Percentiles rank a stretch among this genome's conserved stretches.
Evolutionary conservation across 768 basidiomycete genomes (phyloP).

Genomic region (Mycena venus): DNA sequence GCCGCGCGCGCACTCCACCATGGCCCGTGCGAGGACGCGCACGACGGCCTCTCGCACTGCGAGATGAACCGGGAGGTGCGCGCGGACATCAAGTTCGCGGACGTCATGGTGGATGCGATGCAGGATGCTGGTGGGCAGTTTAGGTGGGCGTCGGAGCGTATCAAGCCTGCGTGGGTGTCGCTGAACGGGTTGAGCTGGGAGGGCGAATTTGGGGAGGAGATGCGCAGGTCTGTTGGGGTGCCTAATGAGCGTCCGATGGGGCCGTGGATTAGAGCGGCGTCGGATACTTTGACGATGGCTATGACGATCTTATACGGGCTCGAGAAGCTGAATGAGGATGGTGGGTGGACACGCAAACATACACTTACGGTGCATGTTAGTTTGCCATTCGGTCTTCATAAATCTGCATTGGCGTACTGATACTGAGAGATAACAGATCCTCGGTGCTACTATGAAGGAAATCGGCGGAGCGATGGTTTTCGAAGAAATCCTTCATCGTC

Average conservation of each 20-base stretch:
- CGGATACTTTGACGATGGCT: conserved; percentile 45
- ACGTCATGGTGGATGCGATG: background rate
- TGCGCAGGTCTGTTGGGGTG: conserved; percentile 20
- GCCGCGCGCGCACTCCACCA: conserved; percentile 34
- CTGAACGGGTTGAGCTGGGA: conserved; percentile 43
- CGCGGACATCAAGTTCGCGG: conserved; percentile 30
- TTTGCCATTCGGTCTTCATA: background rate
- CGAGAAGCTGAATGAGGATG: conserved; percentile 41
- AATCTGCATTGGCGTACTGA: background rate
- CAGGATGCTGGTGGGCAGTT: conserved; percentile 29
- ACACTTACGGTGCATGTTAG: conserved; percentile 48
- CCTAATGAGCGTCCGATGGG: conserved; percentile 9
- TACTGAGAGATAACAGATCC: conserved; percentile 21
- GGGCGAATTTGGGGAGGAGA: conserved; percentile 36
- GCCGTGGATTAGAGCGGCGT: conserved; percentile 40
- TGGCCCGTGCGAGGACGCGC: conserved; percentile 37
- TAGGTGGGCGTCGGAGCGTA: conserved; percentile 48
- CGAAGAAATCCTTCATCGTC: conserved; percentile 41
- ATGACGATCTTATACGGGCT: conserved; percentile 50
- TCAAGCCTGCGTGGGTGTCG: conserved; percentile 40
- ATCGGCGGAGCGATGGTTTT: conserved; percentile 24
- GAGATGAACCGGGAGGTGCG: conserved; percentile 39
- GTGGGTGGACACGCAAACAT: conserved; percentile 46
- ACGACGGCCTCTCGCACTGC: conserved; percentile 40
- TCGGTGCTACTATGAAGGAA: conserved; percentile 33